A percentile compares a stretch with the other conserved stretches of the same genome.
phyloP scores from a whole-genome alignment of 352 stramenopile species.

The Phytopythium aichiense region DNA sequence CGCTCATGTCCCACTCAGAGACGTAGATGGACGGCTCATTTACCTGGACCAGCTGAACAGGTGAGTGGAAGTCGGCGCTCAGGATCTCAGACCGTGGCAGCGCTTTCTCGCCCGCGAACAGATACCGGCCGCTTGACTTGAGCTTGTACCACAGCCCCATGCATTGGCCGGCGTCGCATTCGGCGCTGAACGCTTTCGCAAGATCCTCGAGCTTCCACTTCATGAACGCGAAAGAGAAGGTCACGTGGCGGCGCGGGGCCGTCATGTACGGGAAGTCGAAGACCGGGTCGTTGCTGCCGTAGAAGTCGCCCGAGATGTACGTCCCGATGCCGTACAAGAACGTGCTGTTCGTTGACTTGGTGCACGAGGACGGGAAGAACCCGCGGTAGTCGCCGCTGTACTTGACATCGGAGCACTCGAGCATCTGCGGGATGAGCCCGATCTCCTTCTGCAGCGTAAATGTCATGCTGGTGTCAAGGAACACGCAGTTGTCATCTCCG shows the following conservation, averaged over 20 bases:
- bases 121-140: slow-evolving; percentile 32
- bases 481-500: slow-evolving; percentile 26
- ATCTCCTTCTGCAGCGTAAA: slow-evolving; percentile 35
- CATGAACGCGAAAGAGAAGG: slow-evolving; percentile 39
- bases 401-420: slow-evolving; percentile 23
- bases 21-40: slow-evolving; percentile 21
- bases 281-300: slow-evolving; percentile 6
- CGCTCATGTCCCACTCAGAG: not conserved
- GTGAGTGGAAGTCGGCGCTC: slow-evolving; percentile 28
- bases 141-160: slow-evolving; percentile 37
- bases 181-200: slow-evolving; percentile 23
- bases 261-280: slow-evolving; percentile 20
- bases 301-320: slow-evolving; percentile 40
- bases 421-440: slow-evolving; percentile 22
- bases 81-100: slow-evolving; percentile 21
- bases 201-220: slow-evolving; percentile 29
- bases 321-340: slow-evolving; percentile 41
- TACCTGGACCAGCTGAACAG: slow-evolving; percentile 39
- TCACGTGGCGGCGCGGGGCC: slow-evolving; percentile 29
- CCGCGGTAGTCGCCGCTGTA: slow-evolving; percentile 40
- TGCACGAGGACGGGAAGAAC: slow-evolving; percentile 31
- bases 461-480: slow-evolving; percentile 25
- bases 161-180: slow-evolving; percentile 29
- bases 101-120: slow-evolving; percentile 32
- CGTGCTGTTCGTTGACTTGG: slow-evolving; percentile 16